Percentiles rank a stretch among this genome's conserved stretches.
Conservation (phyloP, 805 yeast species). For the Ogataea henricii region DNA sequence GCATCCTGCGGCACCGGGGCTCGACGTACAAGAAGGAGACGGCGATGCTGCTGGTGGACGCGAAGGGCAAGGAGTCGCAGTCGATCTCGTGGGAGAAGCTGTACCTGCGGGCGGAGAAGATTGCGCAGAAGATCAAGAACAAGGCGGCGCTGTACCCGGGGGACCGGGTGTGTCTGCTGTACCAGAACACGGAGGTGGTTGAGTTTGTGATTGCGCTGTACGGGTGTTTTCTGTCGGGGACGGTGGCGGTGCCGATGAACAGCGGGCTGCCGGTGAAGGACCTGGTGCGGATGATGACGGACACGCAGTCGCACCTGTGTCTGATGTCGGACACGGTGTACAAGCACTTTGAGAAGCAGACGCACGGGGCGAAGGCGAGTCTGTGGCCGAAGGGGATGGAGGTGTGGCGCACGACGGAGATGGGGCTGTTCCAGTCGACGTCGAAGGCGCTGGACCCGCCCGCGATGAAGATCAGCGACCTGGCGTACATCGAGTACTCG, state of each 20-base stretch:
- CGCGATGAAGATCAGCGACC: constrained; percentile 70
- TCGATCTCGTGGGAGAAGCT: constrained; percentile 89
- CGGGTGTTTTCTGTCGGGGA: constrained; percentile 92
- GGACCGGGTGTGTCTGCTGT: constrained; percentile 82
- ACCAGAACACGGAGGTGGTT: constrained; percentile 78
- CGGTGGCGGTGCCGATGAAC: constrained; percentile 91
- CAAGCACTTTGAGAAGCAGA: constrained; percentile 69
- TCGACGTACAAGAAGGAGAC: constrained; percentile 60
- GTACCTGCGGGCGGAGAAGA: constrained; percentile 77
- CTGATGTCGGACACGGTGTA: constrained; percentile 78
- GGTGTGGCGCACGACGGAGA: constrained; percentile 83
- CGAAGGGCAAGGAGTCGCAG: constrained; percentile 76
- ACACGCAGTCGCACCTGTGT: constrained; percentile 76
- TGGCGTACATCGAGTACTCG: constrained; percentile 92
- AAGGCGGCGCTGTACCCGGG: constrained; percentile 73
- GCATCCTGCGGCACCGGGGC: constrained; percentile 74
- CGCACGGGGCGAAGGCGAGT: constrained; percentile 30
- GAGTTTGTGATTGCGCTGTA: constrained; percentile 85
- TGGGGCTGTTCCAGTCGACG: constrained; percentile 67
- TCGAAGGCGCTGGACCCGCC: constrained; percentile 62
- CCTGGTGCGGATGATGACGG: constrained; percentile 66
- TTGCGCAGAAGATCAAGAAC: constrained; percentile 80
- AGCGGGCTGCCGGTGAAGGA: constrained; percentile 70
- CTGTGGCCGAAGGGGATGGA: constrained; percentile 73
- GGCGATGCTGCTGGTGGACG: constrained; percentile 73